A percentile compares a stretch with the other conserved stretches of the same genome.
Conservation (phyloP, 2,329 filamentous ascomycete species). For the Endoconidiophora polonica region DNA sequence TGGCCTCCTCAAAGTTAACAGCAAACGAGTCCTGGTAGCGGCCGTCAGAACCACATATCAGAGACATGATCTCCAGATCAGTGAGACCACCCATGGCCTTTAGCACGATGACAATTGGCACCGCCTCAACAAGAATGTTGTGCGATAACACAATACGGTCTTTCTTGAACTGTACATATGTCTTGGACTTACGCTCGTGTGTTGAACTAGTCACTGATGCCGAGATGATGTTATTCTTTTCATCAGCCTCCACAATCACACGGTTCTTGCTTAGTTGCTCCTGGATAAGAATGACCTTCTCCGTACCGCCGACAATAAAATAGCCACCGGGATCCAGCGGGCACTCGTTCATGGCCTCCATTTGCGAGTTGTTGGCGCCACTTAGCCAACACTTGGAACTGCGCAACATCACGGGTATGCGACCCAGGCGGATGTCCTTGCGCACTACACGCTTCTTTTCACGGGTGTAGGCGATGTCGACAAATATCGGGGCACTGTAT, state of each 20-base stretch:
- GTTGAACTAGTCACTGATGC: conserved; percentile 97
- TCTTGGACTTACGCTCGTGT: conserved; percentile 94
- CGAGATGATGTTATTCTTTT: conserved; percentile 83
- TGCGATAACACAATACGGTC: conserved; percentile 78
- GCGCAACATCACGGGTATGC: conserved; percentile 92
- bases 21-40: conserved; percentile 89
- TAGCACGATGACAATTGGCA: conserved; percentile 87
- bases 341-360: conserved; percentile 89
- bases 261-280: conserved; percentile 98
- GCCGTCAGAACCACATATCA: conserved; percentile 75
- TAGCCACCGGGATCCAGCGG: conserved; percentile 92
- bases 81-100: conserved; percentile 89
- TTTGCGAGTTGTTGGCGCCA: conserved; percentile 68
- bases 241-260: conserved; percentile 86
- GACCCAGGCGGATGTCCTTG: conserved; percentile 64
- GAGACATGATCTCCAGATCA: conserved; percentile 83
- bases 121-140: conserved; percentile 80
- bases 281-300: conserved; percentile 97
- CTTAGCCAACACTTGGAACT: conserved; percentile 83
- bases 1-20: conserved; percentile 86
- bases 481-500: conserved; percentile 87
- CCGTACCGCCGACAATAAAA: conserved; percentile 92
- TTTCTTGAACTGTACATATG: conserved; percentile 87
- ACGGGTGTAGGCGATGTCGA: conserved; percentile 80
- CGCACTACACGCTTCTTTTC: conserved; percentile 60